Evolutionary conservation across 768 basidiomycete species (phyloP), one percentile per base, ranked within the genome.

Genomic region (Leccinum arenicola): DNA sequence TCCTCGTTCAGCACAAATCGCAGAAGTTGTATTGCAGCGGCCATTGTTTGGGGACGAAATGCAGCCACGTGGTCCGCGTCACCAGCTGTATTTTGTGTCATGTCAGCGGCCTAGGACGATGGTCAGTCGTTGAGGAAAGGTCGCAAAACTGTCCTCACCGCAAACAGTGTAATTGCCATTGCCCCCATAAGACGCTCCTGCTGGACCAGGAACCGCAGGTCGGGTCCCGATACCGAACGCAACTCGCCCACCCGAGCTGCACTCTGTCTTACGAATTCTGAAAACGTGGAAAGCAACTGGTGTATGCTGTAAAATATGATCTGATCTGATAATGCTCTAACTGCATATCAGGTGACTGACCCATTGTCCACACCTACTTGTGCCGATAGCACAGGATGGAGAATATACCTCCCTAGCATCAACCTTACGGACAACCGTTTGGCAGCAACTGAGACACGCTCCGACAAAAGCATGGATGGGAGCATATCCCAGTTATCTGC

Each of bases 381-480:
- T 40, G 61, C 59, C 19, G 57, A 67, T 15, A 71, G 66, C 11
- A 78, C 76, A 8, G 81, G 79, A 15, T 65, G 69, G 59, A 91
- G 70, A 27, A 91, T 75, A 64, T 83, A 81, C 43, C 75, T 76
- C 17, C 79, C 83, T 63, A 87, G 83, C 50, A 81, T 54, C 33
- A 92, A 71, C 29, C 77, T 79, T n/a, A 83, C 64, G 7, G 83
- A 79, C 45, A 91, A 68, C 4, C 88, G 81, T 64, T 78, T 80
- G 6, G 86, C 79, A 19, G 86, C 86, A 27, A 83, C 81, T 19
- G 90, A 91, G 21, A 77, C 72, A 23, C 75, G 62, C 17, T 76
- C 71, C 2, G 85, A 86, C 11, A 75, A 72, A 15, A 88, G 70
- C 8, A 80, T 68, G 14, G 65, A 67, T 9, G 77, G 66, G 27